A percentile compares a stretch with the other conserved stretches of the same genome.
Conservation (phyloP, 192 early-diverging fungal genomes). For the Backusella luteola region DNA sequence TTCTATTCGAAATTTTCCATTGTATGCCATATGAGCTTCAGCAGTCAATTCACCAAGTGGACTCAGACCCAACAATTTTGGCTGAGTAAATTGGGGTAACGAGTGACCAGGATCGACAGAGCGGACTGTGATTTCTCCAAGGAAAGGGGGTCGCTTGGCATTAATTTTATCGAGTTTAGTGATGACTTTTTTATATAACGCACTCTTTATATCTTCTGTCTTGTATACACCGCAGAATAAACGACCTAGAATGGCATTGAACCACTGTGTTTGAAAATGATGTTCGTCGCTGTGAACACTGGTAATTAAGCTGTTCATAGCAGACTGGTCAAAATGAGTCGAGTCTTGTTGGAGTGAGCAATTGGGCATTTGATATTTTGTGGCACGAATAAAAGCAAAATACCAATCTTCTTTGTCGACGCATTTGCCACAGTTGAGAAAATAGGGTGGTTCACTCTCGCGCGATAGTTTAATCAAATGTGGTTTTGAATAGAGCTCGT, state of each 20-base stretch:
- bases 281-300: constrained; percentile 59
- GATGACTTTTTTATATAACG: constrained; percentile 65
- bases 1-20: constrained; percentile 73
- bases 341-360: constrained; percentile 26
- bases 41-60: constrained; percentile 67
- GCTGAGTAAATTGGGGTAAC: constrained; percentile 80
- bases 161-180: constrained; percentile 66
- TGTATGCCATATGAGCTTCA: constrained; percentile 80
- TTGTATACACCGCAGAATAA: constrained; percentile 75
- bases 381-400: constrained; percentile 76
- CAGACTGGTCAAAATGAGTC: constrained; percentile 45
- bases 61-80: constrained; percentile 63
- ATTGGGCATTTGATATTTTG: constrained; percentile 40
- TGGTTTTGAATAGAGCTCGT: constrained; percentile 61
- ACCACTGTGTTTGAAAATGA: constrained; percentile 65
- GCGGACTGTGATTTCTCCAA: constrained; percentile 80
- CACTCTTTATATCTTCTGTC: constrained; percentile 58
- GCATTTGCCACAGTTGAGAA: constrained; percentile 52
- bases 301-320: constrained; percentile 42
- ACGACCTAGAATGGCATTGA: constrained; percentile 84
- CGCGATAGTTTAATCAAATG: constrained; percentile 51
- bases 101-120: constrained; percentile 79
- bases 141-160: constrained; percentile 63
- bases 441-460: constrained; percentile 40
- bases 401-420: constrained; percentile 90